A percentile compares a stretch with the other conserved stretches of the same genome.
phyloP scores from a whole-genome alignment of 2,329 filamentous ascomycete genomes.

The Pseudogymnoascus sp. region DNA sequence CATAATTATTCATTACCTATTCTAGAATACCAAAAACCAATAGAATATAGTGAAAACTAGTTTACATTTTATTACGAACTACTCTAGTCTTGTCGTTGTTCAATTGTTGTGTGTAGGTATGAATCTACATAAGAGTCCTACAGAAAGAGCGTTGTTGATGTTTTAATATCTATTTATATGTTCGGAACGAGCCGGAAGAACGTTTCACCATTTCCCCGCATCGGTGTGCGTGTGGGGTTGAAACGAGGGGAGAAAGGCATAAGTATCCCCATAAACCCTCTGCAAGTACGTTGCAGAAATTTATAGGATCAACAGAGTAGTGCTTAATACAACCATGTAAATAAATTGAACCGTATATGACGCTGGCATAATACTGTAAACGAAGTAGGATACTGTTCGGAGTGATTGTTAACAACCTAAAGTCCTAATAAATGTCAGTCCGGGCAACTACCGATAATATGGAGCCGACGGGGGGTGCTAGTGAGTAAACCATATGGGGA shows the following conservation, averaged over 20 bases:
- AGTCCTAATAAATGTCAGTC: neutral
- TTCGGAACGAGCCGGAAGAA: neutral
- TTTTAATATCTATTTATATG: neutral
- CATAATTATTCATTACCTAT: no score
- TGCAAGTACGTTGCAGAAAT: neutral
- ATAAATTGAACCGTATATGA: neutral
- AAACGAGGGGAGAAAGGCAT: neutral
- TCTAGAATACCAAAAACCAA: neutral
- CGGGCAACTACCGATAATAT: neutral
- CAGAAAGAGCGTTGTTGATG: neutral
- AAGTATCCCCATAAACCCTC: neutral
- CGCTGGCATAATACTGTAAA: neutral
- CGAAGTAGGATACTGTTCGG: neutral
- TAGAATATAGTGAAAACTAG: neutral
- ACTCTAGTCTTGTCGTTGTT: neutral
- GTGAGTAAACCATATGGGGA: neutral
- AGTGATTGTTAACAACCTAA: neutral
- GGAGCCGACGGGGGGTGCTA: neutral
- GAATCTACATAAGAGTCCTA: neutral
- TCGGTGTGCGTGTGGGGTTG: neutral
- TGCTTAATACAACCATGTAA: neutral
- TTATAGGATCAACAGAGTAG: neutral
- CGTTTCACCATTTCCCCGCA: neutral
- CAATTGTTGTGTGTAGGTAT: no score
- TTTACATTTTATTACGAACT: no score